Evolutionary conservation across 169 alveolate species (phyloP).

Genomic region (Plasmodium vinckei): DNA sequence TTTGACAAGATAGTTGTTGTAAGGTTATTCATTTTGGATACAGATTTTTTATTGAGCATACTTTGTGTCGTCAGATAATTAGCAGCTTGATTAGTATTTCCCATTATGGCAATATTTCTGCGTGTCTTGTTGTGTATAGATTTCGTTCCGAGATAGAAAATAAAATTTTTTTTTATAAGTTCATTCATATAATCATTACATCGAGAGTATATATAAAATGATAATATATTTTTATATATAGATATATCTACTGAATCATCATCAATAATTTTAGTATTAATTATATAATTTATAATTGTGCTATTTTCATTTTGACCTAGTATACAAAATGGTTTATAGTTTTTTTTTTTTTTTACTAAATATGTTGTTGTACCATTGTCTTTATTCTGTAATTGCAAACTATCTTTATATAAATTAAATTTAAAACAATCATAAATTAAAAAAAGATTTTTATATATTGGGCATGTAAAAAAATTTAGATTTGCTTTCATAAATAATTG

Average conservation of each 20-base stretch:
- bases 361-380: constrained; percentile 14
- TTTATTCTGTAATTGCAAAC: neutral
- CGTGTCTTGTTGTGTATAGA: too few species aligned
- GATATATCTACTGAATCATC: constrained; percentile 10
- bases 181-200: constrained; percentile 28
- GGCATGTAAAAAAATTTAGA: constrained; percentile 40
- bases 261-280: constrained; percentile 2
- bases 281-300: constrained; percentile 11
- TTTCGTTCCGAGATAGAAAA: constrained; percentile 8
- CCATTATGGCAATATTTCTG: too few species aligned
- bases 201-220: constrained; percentile 27
- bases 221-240: constrained; percentile 8
- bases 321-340: constrained; percentile 12
- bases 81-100: neutral
- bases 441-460: constrained; percentile 48
- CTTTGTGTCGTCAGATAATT: neutral
- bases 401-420: constrained; percentile 1
- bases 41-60: neutral
- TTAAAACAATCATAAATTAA: constrained; percentile 63
- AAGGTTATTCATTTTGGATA: neutral
- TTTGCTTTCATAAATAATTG: constrained; percentile 39
- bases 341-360: constrained; percentile 13
- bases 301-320: constrained; percentile 2
- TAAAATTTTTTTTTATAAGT: constrained; percentile 20
- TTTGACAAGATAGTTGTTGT: neutral